phyloP scores from a whole-genome alignment of 2,329 filamentous ascomycete genomes.

The Teratosphaeria pseudoeucalypti region DNA sequence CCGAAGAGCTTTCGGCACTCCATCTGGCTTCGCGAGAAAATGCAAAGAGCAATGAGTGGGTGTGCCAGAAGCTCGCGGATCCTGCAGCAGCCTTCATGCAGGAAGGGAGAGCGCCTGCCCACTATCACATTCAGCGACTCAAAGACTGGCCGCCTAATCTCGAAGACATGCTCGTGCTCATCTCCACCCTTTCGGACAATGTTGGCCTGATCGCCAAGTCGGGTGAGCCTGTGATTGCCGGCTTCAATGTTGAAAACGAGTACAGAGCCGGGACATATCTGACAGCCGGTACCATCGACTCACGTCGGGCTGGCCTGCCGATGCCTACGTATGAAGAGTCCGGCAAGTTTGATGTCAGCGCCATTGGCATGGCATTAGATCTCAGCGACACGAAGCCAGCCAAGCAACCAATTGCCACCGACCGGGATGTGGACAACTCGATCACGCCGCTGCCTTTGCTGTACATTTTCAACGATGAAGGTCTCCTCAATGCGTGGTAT shows the following conservation, averaged over 20 bases:
- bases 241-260: conserved; percentile 3
- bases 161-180: conserved; percentile 69
- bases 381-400: conserved; percentile 31
- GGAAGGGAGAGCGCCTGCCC: conserved; percentile 52
- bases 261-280: conserved; percentile 3
- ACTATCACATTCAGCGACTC: conserved; percentile 68
- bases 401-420: conserved; percentile 26
- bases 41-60: conserved; percentile 44
- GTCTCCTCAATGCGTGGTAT: conserved; percentile 80
- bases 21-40: conserved; percentile 65
- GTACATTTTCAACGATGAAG: conserved; percentile 80
- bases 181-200: conserved; percentile 70
- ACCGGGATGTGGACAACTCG: conserved; percentile 69
- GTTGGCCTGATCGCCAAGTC: conserved; percentile 70
- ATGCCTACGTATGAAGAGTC: conserved; percentile 45
- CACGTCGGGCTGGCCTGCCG: conserved; percentile 63
- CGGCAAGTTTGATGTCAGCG: conserved; percentile 63
- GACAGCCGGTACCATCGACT: conserved; percentile 63
- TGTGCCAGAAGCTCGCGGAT: conserved; percentile 57
- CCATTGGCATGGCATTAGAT: conserved; percentile 73
- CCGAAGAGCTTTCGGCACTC: conserved; percentile 52
- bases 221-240: conserved; percentile 29
- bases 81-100: conserved; percentile 58
- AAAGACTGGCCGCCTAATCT: conserved; percentile 71
- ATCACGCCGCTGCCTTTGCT: conserved; percentile 71